Conservation (phyloP, 2,329 filamentous ascomycete species). For the Venturia nashicola region DNA sequence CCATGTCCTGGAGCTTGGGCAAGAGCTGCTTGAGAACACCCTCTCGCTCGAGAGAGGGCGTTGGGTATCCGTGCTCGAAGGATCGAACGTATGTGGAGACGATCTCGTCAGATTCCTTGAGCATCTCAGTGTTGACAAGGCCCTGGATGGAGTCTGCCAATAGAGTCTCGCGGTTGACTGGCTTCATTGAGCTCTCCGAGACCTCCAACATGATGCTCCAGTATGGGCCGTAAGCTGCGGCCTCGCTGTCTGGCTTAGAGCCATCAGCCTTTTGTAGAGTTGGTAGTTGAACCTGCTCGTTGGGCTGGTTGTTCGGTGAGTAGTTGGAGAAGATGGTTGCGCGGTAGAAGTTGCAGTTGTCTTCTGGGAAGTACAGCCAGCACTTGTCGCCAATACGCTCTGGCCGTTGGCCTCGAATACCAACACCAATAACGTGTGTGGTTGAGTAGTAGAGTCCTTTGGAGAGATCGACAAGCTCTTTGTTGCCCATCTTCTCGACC, state of each 20-base stretch:
- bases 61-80: slow-evolving; percentile 98
- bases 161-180: slow-evolving; percentile 73
- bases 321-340: slow-evolving; percentile 99
- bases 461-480: slow-evolving; percentile 69
- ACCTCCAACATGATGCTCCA: slow-evolving; percentile 99
- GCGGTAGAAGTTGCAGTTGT: slow-evolving; percentile 98
- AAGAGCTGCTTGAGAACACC: slow-evolving; percentile 86
- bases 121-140: slow-evolving; percentile 95
- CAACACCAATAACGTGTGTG: slow-evolving; percentile 94
- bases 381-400: slow-evolving; percentile 98
- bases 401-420: slow-evolving; percentile 79
- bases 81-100: slow-evolving; percentile 96
- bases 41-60: slow-evolving; percentile 87
- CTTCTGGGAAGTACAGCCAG: slow-evolving; percentile 99
- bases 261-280: slow-evolving; percentile 80
- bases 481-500: slow-evolving; percentile 74
- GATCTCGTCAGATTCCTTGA: slow-evolving; percentile 82
- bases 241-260: slow-evolving; percentile 59
- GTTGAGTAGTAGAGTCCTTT: slow-evolving; percentile 94
- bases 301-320: slow-evolving; percentile 94
- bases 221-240: slow-evolving; percentile 81
- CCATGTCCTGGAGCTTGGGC: slow-evolving; percentile 80
- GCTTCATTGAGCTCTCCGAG: slow-evolving; percentile 91
- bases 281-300: slow-evolving; percentile 68
- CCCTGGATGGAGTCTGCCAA: slow-evolving; percentile 89